Conservation (phyloP, 805 yeast genomes). For the Starmera pachycereana region DNA sequence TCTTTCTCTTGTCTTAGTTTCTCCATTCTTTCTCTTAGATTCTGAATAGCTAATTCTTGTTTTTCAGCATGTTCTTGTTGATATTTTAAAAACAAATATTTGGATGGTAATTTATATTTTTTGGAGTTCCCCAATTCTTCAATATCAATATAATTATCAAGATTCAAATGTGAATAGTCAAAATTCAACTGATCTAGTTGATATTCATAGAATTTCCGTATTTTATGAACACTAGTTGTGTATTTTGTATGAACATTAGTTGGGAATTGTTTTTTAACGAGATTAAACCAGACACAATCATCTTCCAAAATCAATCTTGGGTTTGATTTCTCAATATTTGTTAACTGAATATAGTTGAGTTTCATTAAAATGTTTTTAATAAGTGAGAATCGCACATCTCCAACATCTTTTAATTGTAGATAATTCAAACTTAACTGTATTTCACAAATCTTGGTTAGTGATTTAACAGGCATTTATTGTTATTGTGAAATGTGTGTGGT, state of each 20-base stretch:
- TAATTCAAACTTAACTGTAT: slow-evolving; percentile 13
- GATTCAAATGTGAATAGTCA: slow-evolving; percentile 4
- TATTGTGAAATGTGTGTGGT: neutral
- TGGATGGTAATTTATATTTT: slow-evolving; percentile 24
- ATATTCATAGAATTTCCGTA: slow-evolving; percentile 10
- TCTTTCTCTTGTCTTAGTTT: slow-evolving; percentile 21
- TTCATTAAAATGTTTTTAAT: slow-evolving; percentile 19
- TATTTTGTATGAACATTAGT: slow-evolving; percentile 22
- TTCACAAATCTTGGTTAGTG: slow-evolving; percentile 16
- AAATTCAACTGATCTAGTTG: slow-evolving; percentile 10
- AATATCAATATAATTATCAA: slow-evolving; percentile 9
- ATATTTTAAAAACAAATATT: slow-evolving; percentile 24
- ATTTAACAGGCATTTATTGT: slow-evolving; percentile 2
- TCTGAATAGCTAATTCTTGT: slow-evolving; percentile 24
- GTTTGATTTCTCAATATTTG: slow-evolving; percentile 21
- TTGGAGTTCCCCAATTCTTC: slow-evolving; percentile 6
- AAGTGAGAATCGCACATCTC: slow-evolving; percentile 23
- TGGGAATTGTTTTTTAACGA: slow-evolving; percentile 24
- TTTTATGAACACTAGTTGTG: slow-evolving; percentile 13
- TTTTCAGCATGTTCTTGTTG: slow-evolving; percentile 22
- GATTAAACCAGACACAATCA: slow-evolving; percentile 24
- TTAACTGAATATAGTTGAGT: slow-evolving; percentile 21
- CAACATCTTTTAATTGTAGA: slow-evolving; percentile 15
- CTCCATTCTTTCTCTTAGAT: slow-evolving; percentile 21
- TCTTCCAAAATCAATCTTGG: slow-evolving; percentile 26